Conservation (phyloP, 2,329 filamentous ascomycete species). For the Rugonectria rugulosa region DNA sequence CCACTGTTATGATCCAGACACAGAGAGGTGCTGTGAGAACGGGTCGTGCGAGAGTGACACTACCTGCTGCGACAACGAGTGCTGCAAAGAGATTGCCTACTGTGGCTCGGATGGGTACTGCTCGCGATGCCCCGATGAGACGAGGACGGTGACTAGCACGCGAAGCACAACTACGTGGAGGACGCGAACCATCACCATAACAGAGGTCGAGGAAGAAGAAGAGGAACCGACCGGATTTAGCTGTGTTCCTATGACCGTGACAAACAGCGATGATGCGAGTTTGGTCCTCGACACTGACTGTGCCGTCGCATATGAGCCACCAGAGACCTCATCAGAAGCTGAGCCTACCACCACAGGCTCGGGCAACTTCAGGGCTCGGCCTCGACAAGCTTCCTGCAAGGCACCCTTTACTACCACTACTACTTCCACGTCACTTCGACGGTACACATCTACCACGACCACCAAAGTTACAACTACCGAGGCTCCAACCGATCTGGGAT, state of each 20-base stretch:
- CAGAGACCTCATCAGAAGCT: background rate
- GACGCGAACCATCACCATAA: background rate
- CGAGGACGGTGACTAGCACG: background rate
- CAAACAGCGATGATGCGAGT: background rate
- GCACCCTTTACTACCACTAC: background rate
- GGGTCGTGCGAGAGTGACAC: background rate
- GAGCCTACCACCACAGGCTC: background rate
- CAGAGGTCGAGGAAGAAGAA: background rate
- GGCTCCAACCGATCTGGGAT: background rate
- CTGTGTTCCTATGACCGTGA: background rate
- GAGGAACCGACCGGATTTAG: conserved; percentile 1
- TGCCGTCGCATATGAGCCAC: conserved; percentile 1
- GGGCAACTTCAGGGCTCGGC: background rate
- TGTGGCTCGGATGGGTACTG: conserved; percentile 1
- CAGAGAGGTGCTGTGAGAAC: background rate
- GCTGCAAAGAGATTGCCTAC: conserved; percentile 5
- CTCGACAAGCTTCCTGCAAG: conserved; percentile 1
- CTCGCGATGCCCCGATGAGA: background rate
- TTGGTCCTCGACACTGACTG: background rate
- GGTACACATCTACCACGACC: background rate
- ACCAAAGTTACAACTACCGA: background rate
- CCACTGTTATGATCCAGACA: background rate
- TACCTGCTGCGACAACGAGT: conserved; percentile 2
- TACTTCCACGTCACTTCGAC: background rate
- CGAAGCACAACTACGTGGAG: background rate